These are phyloP conservation scores for Epichloe gansuensis DNA, from an alignment of 2,329 filamentous ascomycete genomes.

Conservation along the genomic window DNA sequence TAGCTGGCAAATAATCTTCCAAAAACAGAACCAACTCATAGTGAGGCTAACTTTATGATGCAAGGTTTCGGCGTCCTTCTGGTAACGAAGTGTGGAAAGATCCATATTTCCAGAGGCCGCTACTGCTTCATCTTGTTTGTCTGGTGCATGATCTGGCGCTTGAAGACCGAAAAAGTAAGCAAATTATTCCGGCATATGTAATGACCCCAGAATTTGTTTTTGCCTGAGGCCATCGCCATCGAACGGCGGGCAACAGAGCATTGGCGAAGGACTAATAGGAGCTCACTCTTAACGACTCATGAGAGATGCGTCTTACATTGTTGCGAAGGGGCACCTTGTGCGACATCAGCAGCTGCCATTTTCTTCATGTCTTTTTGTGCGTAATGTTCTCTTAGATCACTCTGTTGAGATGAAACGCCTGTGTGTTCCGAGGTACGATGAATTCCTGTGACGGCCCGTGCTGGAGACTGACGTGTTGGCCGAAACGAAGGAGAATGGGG, in stretches of 20 bases:
- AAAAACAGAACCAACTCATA: not conserved
- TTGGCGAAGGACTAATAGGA: too few species aligned
- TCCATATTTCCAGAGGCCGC: too few species aligned
- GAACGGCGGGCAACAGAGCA: too few species aligned
- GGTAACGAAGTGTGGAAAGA: too few species aligned
- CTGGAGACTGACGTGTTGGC: not conserved
- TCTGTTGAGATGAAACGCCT: not conserved
- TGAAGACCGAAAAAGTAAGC: not conserved
- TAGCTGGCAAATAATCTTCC: not conserved
- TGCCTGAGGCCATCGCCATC: too few species aligned
- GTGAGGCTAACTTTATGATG: not conserved
- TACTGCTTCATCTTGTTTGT: too few species aligned
- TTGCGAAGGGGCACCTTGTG: not conserved
- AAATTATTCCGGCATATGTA: too few species aligned
- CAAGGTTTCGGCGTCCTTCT: too few species aligned
- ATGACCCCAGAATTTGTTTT: too few species aligned
- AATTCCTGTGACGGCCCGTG: too few species aligned
- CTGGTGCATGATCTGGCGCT: not conserved
- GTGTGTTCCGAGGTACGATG: not conserved
- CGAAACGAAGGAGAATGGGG: not conserved
- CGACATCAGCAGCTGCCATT: slow-evolving; percentile 1
- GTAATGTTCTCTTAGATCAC: not conserved
- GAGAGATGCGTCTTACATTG: not conserved
- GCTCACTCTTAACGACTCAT: too few species aligned
- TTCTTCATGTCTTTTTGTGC: not conserved